phyloP scores from a whole-genome alignment of 306 rosid species.

The Acmispon strigosus region DNA sequence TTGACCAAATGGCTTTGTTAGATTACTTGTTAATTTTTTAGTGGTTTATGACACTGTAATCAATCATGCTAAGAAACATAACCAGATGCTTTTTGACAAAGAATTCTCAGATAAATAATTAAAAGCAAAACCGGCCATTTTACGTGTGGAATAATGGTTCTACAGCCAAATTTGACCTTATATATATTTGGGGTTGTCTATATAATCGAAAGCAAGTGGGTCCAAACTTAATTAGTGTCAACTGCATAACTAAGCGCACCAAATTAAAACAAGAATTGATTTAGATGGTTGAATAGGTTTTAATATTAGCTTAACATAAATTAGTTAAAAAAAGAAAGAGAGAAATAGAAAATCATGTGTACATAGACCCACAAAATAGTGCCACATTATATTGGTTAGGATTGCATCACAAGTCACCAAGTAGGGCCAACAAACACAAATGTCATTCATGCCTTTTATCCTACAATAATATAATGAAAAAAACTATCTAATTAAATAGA shows the following conservation, averaged over 20 bases:
- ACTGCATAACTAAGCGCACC: conserved; percentile 22
- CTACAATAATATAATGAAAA: conserved; percentile 8
- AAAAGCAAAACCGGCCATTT: conserved; percentile 28
- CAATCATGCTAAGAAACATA: conserved; percentile 24
- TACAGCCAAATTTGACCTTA: conserved; percentile 41
- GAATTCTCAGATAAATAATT: conserved; percentile 25
- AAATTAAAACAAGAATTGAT: conserved; percentile 16
- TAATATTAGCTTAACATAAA: conserved; percentile 1
- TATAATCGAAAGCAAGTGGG: conserved; percentile 43
- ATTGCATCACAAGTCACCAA: conserved; percentile 27
- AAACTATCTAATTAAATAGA: background rate
- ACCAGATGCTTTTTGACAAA: conserved; percentile 48
- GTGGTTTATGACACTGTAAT: conserved; percentile 27
- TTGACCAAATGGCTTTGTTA: conserved; percentile 20
- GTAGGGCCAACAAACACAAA: conserved; percentile 17
- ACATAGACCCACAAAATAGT: conserved; percentile 11
- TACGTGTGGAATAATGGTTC: conserved; percentile 52
- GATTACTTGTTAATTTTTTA: conserved; percentile 9
- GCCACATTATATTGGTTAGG: conserved; percentile 13
- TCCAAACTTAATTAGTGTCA: conserved; percentile 30
- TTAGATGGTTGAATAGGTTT: conserved; percentile 8
- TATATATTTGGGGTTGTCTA: conserved; percentile 24
- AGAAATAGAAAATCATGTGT: background rate
- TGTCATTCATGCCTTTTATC: conserved; percentile 19
- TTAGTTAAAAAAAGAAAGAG: background rate